Evolutionary conservation across 1,284 basidiomycete genomes (phyloP).

Genomic region (Apiotrichum montevideense): DNA sequence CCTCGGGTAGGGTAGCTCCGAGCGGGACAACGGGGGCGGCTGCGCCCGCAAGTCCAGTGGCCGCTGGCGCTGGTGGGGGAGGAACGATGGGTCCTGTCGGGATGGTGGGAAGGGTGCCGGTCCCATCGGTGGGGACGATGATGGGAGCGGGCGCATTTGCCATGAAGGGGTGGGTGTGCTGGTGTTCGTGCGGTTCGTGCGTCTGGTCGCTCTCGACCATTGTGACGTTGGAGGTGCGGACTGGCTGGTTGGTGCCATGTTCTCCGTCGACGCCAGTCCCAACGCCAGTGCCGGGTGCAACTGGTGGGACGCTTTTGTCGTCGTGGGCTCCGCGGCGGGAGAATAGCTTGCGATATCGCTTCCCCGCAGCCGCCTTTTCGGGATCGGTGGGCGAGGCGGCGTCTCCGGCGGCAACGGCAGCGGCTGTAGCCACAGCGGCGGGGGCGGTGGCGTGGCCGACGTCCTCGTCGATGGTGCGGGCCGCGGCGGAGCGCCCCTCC

Average conservation of each 20-base stretch:
- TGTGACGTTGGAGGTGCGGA: neutral
- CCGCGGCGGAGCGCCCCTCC: neutral
- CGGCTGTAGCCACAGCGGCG: neutral
- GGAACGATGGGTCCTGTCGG: too few species aligned
- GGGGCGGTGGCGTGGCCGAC: too few species aligned
- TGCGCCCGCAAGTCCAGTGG: too few species aligned
- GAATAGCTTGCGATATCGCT: constrained; percentile 21
- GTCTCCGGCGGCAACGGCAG: neutral
- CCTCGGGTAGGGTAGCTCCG: too few species aligned
- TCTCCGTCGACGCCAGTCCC: too few species aligned
- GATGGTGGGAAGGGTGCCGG: too few species aligned
- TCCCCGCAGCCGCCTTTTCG: constrained; percentile 8
- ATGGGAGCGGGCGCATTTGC: neutral
- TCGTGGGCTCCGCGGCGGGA: constrained; percentile 24
- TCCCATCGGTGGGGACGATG: too few species aligned
- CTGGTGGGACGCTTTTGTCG: constrained; percentile 6
- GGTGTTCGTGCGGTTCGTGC: neutral
- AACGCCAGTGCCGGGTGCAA: neutral
- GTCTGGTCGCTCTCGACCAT: neutral
- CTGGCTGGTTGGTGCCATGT: neutral
- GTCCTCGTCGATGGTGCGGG: neutral
- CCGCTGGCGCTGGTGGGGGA: too few species aligned
- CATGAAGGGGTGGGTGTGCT: neutral
- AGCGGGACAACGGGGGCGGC: too few species aligned
- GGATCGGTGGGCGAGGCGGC: neutral